These are phyloP conservation scores for Aureobasidium sp. DNA, from an alignment of 2,329 filamentous ascomycete species.

Conservation along the genomic window DNA sequence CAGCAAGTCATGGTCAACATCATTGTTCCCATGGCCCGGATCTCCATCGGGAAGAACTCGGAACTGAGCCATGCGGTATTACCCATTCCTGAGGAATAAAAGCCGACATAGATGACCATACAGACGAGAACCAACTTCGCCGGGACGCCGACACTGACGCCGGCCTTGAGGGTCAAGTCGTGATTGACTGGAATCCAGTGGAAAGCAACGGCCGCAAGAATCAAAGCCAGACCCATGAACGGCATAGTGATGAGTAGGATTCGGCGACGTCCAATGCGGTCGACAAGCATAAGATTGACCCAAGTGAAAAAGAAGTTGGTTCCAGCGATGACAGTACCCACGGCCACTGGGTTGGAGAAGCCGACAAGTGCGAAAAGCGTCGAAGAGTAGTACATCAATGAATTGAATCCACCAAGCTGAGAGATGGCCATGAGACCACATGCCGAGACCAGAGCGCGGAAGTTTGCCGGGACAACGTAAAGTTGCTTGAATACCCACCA, in stretches of 20 bases:
- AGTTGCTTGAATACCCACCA: conserved; percentile 24
- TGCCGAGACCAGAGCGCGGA: conserved; percentile 30
- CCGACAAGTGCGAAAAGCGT: conserved; percentile 51
- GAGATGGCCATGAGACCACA: conserved; percentile 21
- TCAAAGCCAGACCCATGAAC: conserved; percentile 49
- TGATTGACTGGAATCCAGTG: conserved; percentile 46
- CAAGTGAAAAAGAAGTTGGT: conserved; percentile 78
- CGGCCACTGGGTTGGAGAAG: conserved; percentile 70
- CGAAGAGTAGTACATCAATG: conserved; percentile 17
- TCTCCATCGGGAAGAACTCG: conserved; percentile 30
- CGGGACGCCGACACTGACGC: conserved; percentile 6
- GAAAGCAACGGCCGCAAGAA: conserved; percentile 68
- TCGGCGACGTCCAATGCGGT: conserved; percentile 67
- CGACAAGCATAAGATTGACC: conserved; percentile 67
- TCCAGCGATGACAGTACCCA: conserved; percentile 68
- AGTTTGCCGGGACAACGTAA: conserved; percentile 27
- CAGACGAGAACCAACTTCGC: conserved; percentile 32
- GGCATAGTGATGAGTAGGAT: conserved; percentile 44
- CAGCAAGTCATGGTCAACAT: conserved; percentile 19
- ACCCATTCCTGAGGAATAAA: conserved; percentile 12
- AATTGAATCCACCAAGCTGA: neutral
- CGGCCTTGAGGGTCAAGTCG: neutral
- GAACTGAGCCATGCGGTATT: conserved; percentile 30
- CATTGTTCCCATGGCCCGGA: conserved; percentile 30
- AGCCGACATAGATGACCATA: conserved; percentile 36